These are phyloP conservation scores for Candida montana DNA, from an alignment of 805 yeast genomes.

Conservation along the genomic window DNA sequence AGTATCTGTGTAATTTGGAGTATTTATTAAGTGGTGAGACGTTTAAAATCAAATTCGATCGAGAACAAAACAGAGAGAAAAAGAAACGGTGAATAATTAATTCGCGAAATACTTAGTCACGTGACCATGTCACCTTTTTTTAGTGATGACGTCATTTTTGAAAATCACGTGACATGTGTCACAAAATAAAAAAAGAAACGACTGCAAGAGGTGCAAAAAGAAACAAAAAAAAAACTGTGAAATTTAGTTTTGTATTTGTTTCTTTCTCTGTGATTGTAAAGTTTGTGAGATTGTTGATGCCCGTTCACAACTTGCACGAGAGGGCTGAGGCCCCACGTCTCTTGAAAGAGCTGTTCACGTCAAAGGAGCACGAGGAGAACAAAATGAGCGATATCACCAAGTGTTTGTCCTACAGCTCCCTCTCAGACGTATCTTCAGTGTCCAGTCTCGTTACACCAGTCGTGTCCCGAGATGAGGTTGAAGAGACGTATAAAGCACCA, in stretches of 20 bases:
- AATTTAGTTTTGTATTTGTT: background rate
- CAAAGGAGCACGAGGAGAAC: background rate
- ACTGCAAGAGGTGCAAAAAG: background rate
- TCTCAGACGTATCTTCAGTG: background rate
- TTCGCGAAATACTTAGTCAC: too few species aligned
- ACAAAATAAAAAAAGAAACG: background rate
- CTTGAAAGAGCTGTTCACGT: background rate
- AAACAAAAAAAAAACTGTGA: background rate
- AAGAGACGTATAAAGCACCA: too few species aligned
- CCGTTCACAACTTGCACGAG: background rate
- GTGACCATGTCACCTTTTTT: too few species aligned
- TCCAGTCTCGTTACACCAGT: background rate
- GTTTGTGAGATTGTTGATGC: background rate
- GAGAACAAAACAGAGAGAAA: too few species aligned
- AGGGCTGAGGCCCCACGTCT: background rate
- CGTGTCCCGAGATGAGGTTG: background rate
- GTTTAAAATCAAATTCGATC: too few species aligned
- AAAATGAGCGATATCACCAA: background rate
- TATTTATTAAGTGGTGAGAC: too few species aligned
- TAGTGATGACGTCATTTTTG: too few species aligned
- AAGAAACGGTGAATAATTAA: too few species aligned
- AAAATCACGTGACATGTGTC: constrained; percentile 2
- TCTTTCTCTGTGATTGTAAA: background rate
- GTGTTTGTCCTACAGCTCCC: background rate
- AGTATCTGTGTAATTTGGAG: too few species aligned